Base-by-base conservation (phyloP, 2,329 filamentous ascomycete species). In the Talaromyces sp. region DNA sequence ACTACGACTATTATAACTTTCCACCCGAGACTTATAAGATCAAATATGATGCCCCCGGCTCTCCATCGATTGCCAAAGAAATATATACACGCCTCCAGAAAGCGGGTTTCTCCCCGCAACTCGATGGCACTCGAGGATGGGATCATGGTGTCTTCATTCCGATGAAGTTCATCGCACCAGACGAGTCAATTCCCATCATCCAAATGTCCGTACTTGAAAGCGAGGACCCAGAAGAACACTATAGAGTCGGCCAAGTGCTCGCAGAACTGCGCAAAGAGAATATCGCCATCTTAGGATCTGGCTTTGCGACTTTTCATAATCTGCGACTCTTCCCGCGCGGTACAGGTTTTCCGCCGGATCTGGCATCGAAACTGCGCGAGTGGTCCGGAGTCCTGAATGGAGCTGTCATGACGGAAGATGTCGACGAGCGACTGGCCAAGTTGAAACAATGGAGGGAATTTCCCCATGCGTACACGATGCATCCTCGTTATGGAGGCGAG, bases 71-170 rank as follows among this genome's bases (percentile, higher is more conserved):
- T 25, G 59, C 59, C 9, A 45, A 54, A 19, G 52, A 55, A 45
- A 54, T 60, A 11, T 54, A 53, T 17, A 55, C 19, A 11, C 43
- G 35, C 9, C 55, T 60, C 10, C 48, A 58, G 33, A 54, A 54
- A 36, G 55, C 56, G 13, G 59, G 59, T 1, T 39, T 60, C 37
- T 57, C 55, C 1, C 55, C 59, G 10, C 17, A 50, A 9, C 28
- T 60, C 17, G 59, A 60, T 21, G 51, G 45, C n/a, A 35, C 28
- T 13, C 25, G 59, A 48, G 59, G 59, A 2, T 60, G 59, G 59
- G 59, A 60, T 50, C 59, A 60, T 22, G 59, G 59, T 10, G 59
- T 60, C 13, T 60, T 60, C 39, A 41, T 60, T 22, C 59, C 59
- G 15, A 40, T 60, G 41, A 58, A 53, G 8, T 17, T 58, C 28